A percentile compares a stretch with the other conserved stretches of the same genome.
Evolutionary conservation across 2,329 filamentous ascomycete genomes (phyloP).

Genomic region (Neocatenulostroma microsporum): DNA sequence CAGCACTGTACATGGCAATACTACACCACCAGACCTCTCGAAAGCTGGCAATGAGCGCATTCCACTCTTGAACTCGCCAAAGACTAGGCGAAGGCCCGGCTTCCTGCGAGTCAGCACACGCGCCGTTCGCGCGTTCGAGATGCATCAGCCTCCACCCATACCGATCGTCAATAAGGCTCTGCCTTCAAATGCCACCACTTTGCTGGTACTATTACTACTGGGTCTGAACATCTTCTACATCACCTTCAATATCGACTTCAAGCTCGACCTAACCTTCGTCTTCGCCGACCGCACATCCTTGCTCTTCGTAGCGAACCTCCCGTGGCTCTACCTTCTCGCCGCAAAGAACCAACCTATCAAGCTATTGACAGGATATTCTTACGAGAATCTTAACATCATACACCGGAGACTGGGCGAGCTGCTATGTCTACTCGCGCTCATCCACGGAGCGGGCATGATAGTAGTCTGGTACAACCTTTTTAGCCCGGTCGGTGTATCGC

Average conservation of each 20-base stretch:
- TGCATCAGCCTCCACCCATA: slow-evolving; percentile 52
- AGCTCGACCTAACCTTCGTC: slow-evolving; percentile 45
- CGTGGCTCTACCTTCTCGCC: slow-evolving; percentile 53
- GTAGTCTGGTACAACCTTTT: slow-evolving; percentile 48
- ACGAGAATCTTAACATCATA: slow-evolving; percentile 59
- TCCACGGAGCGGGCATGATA: slow-evolving; percentile 52
- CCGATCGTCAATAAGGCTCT: slow-evolving; percentile 51
- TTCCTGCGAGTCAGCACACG: slow-evolving; percentile 7
- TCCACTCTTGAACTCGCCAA: slow-evolving; percentile 25
- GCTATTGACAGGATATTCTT: slow-evolving; percentile 54
- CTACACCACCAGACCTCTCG: slow-evolving; percentile 25
- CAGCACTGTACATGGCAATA: slow-evolving; percentile 31
- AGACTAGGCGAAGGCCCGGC: not conserved
- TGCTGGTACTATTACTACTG: slow-evolving; percentile 47
- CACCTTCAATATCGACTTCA: slow-evolving; percentile 39
- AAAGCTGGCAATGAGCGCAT: slow-evolving; percentile 23
- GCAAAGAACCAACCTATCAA: slow-evolving; percentile 61
- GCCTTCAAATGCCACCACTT: slow-evolving; percentile 50
- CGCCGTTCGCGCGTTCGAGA: slow-evolving; percentile 29
- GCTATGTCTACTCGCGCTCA: slow-evolving; percentile 51
- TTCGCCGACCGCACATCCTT: slow-evolving; percentile 52
- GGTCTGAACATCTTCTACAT: slow-evolving; percentile 52
- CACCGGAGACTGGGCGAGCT: slow-evolving; percentile 57
- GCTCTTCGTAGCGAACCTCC: slow-evolving; percentile 45
- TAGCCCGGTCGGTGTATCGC: slow-evolving; percentile 33